These are phyloP conservation scores for Colletotrichum aenigma DNA, from an alignment of 2,329 filamentous ascomycete genomes.

Conservation along the genomic window DNA sequence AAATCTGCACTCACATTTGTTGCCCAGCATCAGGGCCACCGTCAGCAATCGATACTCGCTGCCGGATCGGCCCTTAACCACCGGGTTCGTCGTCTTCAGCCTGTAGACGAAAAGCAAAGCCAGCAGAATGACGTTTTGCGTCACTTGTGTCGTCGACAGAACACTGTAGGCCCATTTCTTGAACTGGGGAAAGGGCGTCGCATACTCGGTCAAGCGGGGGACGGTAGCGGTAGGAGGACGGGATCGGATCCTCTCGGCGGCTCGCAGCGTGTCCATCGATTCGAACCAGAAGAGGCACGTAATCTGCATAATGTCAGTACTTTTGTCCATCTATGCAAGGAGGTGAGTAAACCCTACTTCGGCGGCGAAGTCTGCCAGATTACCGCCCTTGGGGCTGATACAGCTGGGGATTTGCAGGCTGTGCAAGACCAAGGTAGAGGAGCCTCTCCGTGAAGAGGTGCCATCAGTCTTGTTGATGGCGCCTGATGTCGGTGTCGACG, in stretches of 20 bases:
- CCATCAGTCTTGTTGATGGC: conserved; percentile 32
- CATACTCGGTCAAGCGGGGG: conserved; percentile 69
- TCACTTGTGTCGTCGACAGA: conserved; percentile 92
- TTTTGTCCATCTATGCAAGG: neutral
- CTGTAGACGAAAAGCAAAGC: conserved; percentile 93
- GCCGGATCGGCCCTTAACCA: conserved; percentile 86
- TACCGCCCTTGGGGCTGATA: conserved; percentile 77
- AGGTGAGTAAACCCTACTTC: conserved; percentile 55
- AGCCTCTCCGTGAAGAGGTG: conserved; percentile 39
- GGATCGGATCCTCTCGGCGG: conserved; percentile 67
- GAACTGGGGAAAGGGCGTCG: conserved; percentile 79
- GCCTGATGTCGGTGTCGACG: conserved; percentile 41
- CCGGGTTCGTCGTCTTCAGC: conserved; percentile 87
- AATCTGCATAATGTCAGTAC: conserved; percentile 59
- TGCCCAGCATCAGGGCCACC: conserved; percentile 95
- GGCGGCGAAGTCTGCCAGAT: conserved; percentile 81
- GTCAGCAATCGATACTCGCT: conserved; percentile 94
- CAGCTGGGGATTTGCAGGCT: conserved; percentile 75
- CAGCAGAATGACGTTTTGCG: conserved; percentile 90
- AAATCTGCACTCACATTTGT: conserved; percentile 74
- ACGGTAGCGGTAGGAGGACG: conserved; percentile 43
- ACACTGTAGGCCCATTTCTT: conserved; percentile 93
- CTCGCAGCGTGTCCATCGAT: conserved; percentile 76
- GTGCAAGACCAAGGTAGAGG: conserved; percentile 55
- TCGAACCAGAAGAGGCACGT: conserved; percentile 99